Evolutionary conservation across 805 yeast species (phyloP), one percentile per base, ranked within the genome.

Genomic region (Wickerhamomyces strasburgensis): DNA sequence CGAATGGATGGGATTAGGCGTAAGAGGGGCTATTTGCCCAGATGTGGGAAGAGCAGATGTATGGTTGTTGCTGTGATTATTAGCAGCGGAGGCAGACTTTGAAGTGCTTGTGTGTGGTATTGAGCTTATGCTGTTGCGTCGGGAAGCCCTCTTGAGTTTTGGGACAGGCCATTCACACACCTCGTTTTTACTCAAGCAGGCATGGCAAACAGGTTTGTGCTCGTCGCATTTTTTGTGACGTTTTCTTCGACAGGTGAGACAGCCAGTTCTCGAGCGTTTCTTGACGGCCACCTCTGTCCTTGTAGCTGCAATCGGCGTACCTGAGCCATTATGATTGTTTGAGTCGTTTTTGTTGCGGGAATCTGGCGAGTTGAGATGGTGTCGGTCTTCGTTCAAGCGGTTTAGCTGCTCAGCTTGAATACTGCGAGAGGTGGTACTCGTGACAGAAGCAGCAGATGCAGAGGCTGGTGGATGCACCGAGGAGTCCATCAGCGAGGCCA

Each of bases 191-290:
- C 27, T 4, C 15, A 27, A 8, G 25, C 48, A 45, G 6, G 40
- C 38, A 4, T 33, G 28, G 23, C 48, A 45, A 2, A 19, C 48
- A 5, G 72, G 70, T 38, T 60, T 67, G 14, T 54, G 60, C 43
- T 75, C 80, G 48, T 77, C 82, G 57, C 84, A 78, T 61, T 78
- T 78, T 61, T 79, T 69, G 59, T 78, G 79, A 11, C 25, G 25
- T 49, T 83, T 68, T 43, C 72, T 68, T 36, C 84, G 66, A 54
- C 86, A 79, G 32, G 78, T 76, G 43, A 76, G 62, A 48, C 83
- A 77, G 10, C 77, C 77, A 4, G 75, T 68, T 42, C 70, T 65
- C 5, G 72, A 67, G 49, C 75, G 54, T 44, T 62, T 56, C 29
- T 42, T 34, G 10, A 37, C 15, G 6, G 33, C 9, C 6, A 38